These are phyloP conservation scores for Chalciporus piperatoides DNA, from an alignment of 1,284 basidiomycete species.

Conservation along the genomic window DNA sequence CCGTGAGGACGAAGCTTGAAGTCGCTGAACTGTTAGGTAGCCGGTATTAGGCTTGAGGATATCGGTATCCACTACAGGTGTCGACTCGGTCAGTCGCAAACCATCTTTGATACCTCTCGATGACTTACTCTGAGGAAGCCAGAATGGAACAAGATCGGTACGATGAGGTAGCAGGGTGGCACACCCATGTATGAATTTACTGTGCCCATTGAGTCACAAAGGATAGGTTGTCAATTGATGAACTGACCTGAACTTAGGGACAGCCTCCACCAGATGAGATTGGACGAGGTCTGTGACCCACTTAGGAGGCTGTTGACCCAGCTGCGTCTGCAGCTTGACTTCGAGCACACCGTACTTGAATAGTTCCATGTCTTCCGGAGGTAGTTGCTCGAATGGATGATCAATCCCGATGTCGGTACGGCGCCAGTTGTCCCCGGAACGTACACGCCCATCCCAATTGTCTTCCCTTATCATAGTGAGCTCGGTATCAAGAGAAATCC, in stretches of 20 bases:
- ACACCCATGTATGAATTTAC: constrained; percentile 98
- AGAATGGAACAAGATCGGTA: constrained; percentile 98
- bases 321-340: constrained; percentile 96
- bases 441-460: constrained; percentile 86
- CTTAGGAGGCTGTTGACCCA: constrained; percentile 92
- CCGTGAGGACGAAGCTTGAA: constrained; percentile 44
- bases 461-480: constrained; percentile 94
- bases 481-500: constrained; percentile 97
- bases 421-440: constrained; percentile 90
- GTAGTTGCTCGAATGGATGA: constrained; percentile 81
- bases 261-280: constrained; percentile 91
- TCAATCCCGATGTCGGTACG: constrained; percentile 93
- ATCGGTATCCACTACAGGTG: constrained; percentile 77
- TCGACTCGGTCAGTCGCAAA: constrained; percentile 1
- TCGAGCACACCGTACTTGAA: constrained; percentile 96
- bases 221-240: background rate
- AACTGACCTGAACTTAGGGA: constrained; percentile 81
- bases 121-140: constrained; percentile 90
- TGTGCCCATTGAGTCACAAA: constrained; percentile 17
- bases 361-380: constrained; percentile 80
- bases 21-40: constrained; percentile 76
- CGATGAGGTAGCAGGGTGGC: constrained; percentile 90
- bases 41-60: constrained; percentile 87
- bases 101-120: background rate
- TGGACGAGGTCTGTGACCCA: constrained; percentile 97